Evolutionary conservation across 2,329 filamentous ascomycete genomes (phyloP).

Genomic region (Cordyceps tenuipes): DNA sequence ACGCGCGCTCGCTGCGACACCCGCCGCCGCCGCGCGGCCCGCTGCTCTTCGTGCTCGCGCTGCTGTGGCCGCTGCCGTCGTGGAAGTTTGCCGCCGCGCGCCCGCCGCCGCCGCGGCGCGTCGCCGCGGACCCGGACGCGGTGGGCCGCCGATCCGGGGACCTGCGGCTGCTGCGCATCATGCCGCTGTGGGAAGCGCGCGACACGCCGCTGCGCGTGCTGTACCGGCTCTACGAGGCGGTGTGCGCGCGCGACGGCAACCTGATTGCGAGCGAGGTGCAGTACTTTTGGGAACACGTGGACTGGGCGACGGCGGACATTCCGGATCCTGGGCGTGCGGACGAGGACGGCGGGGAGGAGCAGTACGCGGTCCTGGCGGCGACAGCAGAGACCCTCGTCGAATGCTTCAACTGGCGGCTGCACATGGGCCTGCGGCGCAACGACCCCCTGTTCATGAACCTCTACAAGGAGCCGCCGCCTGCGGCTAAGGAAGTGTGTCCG

Average conservation of each 20-base stretch:
- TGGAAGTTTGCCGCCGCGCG: constrained; percentile 12
- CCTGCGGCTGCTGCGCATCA: no score
- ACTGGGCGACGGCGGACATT: constrained; percentile 16
- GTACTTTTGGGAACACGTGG: constrained; percentile 20
- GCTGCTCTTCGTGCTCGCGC: constrained; percentile 11
- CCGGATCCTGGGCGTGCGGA: constrained; percentile 17
- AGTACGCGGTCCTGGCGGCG: constrained; percentile 19
- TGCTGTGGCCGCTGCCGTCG: constrained; percentile 13
- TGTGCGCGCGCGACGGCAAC: constrained; percentile 19
- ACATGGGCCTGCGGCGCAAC: constrained; percentile 15
- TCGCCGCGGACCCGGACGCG: no score
- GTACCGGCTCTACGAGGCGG: constrained; percentile 21
- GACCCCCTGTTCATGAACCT: background rate
- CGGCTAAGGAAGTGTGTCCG: constrained; percentile 7
- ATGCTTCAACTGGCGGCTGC: constrained; percentile 20
- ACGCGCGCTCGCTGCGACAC: background rate
- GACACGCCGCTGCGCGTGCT: no score
- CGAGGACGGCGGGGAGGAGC: constrained; percentile 19
- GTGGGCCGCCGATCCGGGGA: no score
- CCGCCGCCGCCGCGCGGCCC: background rate
- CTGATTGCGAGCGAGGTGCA: constrained; percentile 20
- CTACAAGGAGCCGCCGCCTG: constrained; percentile 2
- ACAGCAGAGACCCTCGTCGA: constrained; percentile 17
- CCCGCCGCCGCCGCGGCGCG: no score
- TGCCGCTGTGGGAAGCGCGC: no score